Base-by-base conservation (phyloP, 2,329 filamentous ascomycete genomes). In the Hypoxylon sp. region DNA sequence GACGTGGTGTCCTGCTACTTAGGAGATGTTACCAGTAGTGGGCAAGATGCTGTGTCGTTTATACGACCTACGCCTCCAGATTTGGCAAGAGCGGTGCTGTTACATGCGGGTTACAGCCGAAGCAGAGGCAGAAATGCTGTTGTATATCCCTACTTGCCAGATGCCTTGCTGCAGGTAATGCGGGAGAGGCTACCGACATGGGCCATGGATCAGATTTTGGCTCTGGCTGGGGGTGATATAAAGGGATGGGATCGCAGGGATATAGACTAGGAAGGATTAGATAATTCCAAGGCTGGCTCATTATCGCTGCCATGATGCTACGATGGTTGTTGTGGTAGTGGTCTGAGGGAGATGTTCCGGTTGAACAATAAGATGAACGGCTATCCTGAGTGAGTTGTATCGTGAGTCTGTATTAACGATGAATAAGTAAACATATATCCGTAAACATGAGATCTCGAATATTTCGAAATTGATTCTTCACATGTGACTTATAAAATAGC, bases 91-190 rank as follows among this genome's bases (percentile, higher is more conserved):
- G 52, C 58, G 33, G 54, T 68, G 24, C 37, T 66, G n/a, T 22
- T 22, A 5, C 54, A 63, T 3, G 58, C 59, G 10, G 63, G 44
- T 6, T 50, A 8, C 26, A 17, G 24, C 17, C 3, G 29, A 13
- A 22, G 42, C 39, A n/a, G 10, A 11, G 42, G 47, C 1, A 17
- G 5, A 5, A 24, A 17, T 13, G 37, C 13, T 24, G 17, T 37
- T 13, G 26, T 60, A 24, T 63, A 67, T n/a, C 59, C 63, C 4
- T 47, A 59, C 29, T 67, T 46, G 51, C 60, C 67, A 22, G 63
- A 67, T 2, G 56, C 47, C 5, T 5, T 70, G 13, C 22, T 60
- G n/a, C 54, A 55, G 14, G n/a, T 31, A 46, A 22, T 37, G 19
- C 50, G 31, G 2, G 44, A 31, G 33, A 52, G 24, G 26, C 17